Percentiles rank a stretch among this genome's conserved stretches.
phyloP scores from a whole-genome alignment of 2,329 filamentous ascomycete species.

The Talaromyces atroroseus region DNA sequence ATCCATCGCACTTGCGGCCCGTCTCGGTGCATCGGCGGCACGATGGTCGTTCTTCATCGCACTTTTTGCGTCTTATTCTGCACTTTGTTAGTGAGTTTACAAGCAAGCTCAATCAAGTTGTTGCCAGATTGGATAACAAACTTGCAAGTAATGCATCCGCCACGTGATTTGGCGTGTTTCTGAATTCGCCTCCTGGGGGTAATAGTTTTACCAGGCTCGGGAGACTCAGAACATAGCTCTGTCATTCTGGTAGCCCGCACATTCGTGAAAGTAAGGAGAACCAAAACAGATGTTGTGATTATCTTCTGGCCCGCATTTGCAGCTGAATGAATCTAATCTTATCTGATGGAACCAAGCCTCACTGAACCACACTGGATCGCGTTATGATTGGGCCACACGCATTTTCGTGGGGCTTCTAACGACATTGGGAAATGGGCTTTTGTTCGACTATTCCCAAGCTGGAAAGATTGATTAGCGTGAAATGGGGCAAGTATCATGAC shows the following conservation, averaged over 20 bases:
- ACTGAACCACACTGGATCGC: neutral
- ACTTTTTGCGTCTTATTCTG: slow-evolving; percentile 29
- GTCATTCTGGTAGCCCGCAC: neutral
- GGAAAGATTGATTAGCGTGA: neutral
- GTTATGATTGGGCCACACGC: neutral
- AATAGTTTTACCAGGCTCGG: neutral
- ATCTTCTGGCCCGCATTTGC: neutral
- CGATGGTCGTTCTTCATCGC: slow-evolving; percentile 29
- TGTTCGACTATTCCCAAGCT: neutral
- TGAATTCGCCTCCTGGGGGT: neutral
- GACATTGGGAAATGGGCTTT: neutral
- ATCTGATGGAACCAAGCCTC: slow-evolving; percentile 2
- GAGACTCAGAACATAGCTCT: neutral
- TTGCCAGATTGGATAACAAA: neutral
- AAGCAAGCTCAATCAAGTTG: neutral
- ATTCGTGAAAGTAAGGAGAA: neutral
- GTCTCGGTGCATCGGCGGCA: slow-evolving; percentile 32
- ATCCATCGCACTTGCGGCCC: slow-evolving; percentile 34
- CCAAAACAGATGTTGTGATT: neutral
- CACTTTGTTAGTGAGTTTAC: neutral
- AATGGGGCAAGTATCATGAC: neutral
- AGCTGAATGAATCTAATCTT: slow-evolving; percentile 2
- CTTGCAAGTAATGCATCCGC: slow-evolving; percentile 12
- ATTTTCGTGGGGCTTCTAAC: neutral
- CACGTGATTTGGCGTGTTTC: slow-evolving; percentile 1